A percentile compares a stretch with the other conserved stretches of the same genome.
Conservation (phyloP, 176 grass and related monocot species). For the Oryza glaberrima region DNA sequence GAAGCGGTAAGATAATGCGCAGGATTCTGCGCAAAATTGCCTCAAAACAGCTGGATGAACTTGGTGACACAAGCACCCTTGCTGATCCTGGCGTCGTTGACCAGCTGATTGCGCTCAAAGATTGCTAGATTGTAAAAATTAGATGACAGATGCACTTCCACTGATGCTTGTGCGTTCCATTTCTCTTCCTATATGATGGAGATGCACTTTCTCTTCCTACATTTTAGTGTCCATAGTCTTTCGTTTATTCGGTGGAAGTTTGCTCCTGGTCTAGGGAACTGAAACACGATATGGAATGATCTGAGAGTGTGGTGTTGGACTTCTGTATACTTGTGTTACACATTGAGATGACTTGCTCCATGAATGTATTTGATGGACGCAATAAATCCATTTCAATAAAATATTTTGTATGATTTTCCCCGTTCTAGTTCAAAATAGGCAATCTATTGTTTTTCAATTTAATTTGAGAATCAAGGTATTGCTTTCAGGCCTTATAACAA, state of each 20-base stretch:
- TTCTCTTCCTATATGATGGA: slow-evolving; percentile 13
- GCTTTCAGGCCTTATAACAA: neutral
- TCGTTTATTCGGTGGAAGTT: slow-evolving; percentile 1
- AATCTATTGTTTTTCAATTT: neutral
- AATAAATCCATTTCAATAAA: slow-evolving; percentile 40
- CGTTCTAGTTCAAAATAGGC: neutral
- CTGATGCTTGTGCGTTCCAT: neutral
- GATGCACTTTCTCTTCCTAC: slow-evolving; percentile 10
- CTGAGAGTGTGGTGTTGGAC: neutral
- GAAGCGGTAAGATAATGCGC: slow-evolving; percentile 91
- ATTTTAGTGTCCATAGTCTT: slow-evolving; percentile 14
- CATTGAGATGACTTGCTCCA: slow-evolving; percentile 17
- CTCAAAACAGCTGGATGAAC: slow-evolving; percentile 66
- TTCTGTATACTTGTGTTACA: slow-evolving; percentile 22
- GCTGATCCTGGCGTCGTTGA: slow-evolving; percentile 79
- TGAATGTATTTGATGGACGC: slow-evolving; percentile 36
- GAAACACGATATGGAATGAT: slow-evolving; percentile 16
- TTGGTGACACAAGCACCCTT: slow-evolving; percentile 82
- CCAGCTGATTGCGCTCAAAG: slow-evolving; percentile 66
- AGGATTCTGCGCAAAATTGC: slow-evolving; percentile 86
- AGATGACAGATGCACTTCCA: slow-evolving; percentile 5
- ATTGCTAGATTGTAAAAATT: slow-evolving; percentile 47
- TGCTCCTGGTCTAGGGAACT: slow-evolving; percentile 21
- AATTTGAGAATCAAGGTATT: neutral
- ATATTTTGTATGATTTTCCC: neutral